These are phyloP conservation scores for Golubevia sp. DNA, from an alignment of 1,284 basidiomycete species.

Conservation along the genomic window DNA sequence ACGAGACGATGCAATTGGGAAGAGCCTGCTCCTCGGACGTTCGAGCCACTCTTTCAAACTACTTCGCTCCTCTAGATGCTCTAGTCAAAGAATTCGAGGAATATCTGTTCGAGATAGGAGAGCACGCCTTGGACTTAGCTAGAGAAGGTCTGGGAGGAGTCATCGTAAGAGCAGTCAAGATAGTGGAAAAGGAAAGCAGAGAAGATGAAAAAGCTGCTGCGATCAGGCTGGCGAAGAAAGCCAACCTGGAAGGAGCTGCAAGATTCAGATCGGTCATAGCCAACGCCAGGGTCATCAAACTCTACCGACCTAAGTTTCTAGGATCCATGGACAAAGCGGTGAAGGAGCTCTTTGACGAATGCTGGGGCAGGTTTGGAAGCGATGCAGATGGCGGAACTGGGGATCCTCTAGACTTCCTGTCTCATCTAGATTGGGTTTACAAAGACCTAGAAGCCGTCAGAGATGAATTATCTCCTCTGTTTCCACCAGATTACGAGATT, in stretches of 20 bases:
- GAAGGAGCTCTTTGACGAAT: conserved; percentile 46
- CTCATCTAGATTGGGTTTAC: conserved; percentile 54
- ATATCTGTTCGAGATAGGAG: conserved; percentile 44
- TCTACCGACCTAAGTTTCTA: conserved; percentile 57
- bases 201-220: conserved; percentile 59
- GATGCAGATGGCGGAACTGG: conserved; percentile 12
- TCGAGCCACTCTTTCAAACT: conserved; percentile 32
- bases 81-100: conserved; percentile 45
- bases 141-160: conserved; percentile 34
- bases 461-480: conserved; percentile 38
- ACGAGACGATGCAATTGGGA: conserved; percentile 56
- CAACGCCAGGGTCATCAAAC: conserved; percentile 57
- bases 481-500: conserved; percentile 52
- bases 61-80: conserved; percentile 52
- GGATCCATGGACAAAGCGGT: conserved; percentile 41
- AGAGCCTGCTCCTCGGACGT: conserved; percentile 34
- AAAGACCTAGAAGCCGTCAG: conserved; percentile 49
- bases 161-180: conserved; percentile 53
- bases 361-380: conserved; percentile 42
- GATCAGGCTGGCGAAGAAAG: conserved; percentile 54
- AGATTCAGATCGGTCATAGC: conserved; percentile 50
- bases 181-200: conserved; percentile 53
- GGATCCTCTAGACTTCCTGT: conserved; percentile 31
- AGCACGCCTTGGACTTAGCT: conserved; percentile 37
- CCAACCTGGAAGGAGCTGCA: conserved; percentile 54